Percentiles rank a stretch among this genome's conserved stretches.
phyloP scores from a whole-genome alignment of 129 eudicot genomes.

The Artemisia argyi region DNA sequence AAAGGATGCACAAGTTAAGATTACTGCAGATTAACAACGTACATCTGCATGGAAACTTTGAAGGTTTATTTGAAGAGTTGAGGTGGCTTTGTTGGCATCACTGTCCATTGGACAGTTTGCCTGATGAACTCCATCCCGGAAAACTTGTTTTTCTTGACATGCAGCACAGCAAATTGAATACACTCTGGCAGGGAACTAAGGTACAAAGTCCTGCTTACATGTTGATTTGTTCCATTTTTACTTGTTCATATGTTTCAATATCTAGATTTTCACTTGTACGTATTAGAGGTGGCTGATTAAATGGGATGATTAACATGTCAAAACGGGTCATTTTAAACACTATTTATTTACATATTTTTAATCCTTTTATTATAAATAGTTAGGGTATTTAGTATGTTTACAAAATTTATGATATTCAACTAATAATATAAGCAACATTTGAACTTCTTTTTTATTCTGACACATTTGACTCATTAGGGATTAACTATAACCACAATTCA shows the following conservation, averaged over 20 bases:
- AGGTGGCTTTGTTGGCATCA: constrained; percentile 38
- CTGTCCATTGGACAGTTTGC: constrained; percentile 27
- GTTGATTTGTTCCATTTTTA: not conserved
- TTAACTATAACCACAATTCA: not conserved
- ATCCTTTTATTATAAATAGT: too few species aligned
- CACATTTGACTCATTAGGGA: too few species aligned
- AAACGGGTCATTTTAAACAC: too few species aligned
- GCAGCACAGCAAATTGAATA: constrained; percentile 18
- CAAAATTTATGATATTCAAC: too few species aligned
- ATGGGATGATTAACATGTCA: too few species aligned
- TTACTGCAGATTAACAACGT: constrained; percentile 31
- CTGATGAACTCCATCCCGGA: constrained; percentile 14
- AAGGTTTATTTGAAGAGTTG: constrained; percentile 10
- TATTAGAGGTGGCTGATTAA: too few species aligned
- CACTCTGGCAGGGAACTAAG: constrained; percentile 16
- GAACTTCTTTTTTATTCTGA: too few species aligned
- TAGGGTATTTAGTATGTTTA: too few species aligned
- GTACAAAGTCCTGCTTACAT: constrained; percentile 16
- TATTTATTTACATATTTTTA: too few species aligned
- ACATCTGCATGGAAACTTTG: constrained; percentile 33
- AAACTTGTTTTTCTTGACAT: constrained; percentile 33
- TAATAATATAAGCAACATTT: too few species aligned
- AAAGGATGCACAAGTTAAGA: constrained; percentile 29
- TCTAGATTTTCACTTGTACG: too few species aligned
- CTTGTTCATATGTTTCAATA: constrained; percentile 2